These are phyloP conservation scores for Uronychia binucleata DNA, from an alignment of 73 alveolate species.

Conservation along the genomic window DNA sequence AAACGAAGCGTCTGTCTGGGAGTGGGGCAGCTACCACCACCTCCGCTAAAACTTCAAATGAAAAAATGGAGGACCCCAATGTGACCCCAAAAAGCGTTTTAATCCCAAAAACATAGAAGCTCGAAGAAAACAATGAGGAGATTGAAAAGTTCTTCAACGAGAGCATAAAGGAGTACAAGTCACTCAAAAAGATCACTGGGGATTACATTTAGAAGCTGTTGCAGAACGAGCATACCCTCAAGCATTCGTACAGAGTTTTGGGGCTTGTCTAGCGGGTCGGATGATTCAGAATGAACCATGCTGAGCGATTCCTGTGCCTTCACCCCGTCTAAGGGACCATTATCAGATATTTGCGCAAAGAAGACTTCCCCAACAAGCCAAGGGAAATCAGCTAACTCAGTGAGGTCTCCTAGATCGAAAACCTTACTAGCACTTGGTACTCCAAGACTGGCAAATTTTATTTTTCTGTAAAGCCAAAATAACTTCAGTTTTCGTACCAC, in stretches of 20 bases:
- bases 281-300: conserved; percentile 15
- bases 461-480: conserved; percentile 16
- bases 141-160: background rate
- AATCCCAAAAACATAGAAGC: background rate
- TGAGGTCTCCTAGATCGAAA: conserved; percentile 22
- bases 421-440: conserved; percentile 29
- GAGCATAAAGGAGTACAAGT: background rate
- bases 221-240: conserved; percentile 6
- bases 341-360: conserved; percentile 18
- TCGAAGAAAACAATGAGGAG: conserved; percentile 3
- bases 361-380: conserved; percentile 37
- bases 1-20: background rate
- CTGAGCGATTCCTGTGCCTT: conserved; percentile 21
- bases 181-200: background rate
- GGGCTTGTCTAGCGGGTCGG: conserved; percentile 5
- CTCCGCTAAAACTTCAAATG: background rate
- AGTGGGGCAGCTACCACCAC: background rate
- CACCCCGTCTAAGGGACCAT: conserved; percentile 50
- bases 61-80: background rate
- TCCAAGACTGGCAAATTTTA: conserved; percentile 22
- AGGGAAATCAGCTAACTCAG: conserved; percentile 36
- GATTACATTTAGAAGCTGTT: background rate
- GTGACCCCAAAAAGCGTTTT: background rate
- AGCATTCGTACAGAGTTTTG: background rate
- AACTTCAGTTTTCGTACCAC: background rate